Conservation (phyloP, 495 filamentous ascomycete species). For the Daldinia bambusicola region DNA sequence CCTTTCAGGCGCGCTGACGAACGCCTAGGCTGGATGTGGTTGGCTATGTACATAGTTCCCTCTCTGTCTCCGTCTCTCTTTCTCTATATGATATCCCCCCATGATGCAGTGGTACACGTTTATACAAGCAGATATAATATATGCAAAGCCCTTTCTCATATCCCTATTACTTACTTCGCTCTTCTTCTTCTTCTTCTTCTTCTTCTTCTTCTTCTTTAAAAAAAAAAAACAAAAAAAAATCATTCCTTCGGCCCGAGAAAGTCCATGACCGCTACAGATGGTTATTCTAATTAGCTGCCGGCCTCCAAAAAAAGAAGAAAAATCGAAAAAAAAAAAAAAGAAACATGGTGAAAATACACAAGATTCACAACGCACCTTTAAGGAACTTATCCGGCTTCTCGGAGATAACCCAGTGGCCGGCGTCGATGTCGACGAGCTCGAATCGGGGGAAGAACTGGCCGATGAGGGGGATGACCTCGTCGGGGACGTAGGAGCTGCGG, state of each 20-base stretch:
- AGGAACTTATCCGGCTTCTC: conserved; percentile 91
- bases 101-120: conserved; percentile 29
- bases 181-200: too few relatives aligned
- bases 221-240: conserved; percentile 17
- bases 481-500: conserved; percentile 83
- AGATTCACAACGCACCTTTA: conserved; percentile 65
- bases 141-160: background rate
- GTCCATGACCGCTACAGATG: conserved; percentile 64
- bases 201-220: background rate
- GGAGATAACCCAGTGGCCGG: conserved; percentile 94
- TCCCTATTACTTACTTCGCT: background rate
- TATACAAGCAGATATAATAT: conserved; percentile 10
- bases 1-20: conserved; percentile 9
- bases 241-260: conserved; percentile 70
- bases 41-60: conserved; percentile 34
- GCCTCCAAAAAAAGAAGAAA: too few relatives aligned
- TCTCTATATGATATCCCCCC: conserved; percentile 45
- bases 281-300: background rate
- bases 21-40: conserved; percentile 27
- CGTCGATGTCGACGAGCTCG: conserved; percentile 80
- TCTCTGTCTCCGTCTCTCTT: background rate
- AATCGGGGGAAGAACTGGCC: conserved; percentile 91
- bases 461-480: conserved; percentile 86
- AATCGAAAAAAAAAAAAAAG: too few relatives aligned
- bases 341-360: too few relatives aligned